Percentiles rank a stretch among this genome's conserved stretches.
phyloP scores from a whole-genome alignment of 176 grass and related monocot species.

The Rhynchospora pubera region DNA sequence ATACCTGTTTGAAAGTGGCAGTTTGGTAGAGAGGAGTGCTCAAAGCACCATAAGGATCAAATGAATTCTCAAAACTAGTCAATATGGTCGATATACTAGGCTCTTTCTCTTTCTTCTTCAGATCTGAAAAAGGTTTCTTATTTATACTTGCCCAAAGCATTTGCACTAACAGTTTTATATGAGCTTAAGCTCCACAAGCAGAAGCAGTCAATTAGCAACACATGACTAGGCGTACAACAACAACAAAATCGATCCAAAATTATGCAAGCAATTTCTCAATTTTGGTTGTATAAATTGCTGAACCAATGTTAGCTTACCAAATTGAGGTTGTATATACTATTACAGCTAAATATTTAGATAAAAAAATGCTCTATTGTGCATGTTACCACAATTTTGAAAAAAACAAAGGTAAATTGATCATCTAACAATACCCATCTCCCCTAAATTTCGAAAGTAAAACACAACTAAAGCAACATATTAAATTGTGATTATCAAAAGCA shows the following conservation, averaged over 20 bases:
- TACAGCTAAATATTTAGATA: background rate
- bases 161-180: too few relatives aligned
- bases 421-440: background rate
- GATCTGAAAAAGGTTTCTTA: slow-evolving; percentile 19
- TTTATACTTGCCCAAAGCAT: background rate
- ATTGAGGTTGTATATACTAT: background rate
- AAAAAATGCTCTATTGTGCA: background rate
- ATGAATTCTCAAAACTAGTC: slow-evolving; percentile 75
- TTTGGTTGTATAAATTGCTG: background rate
- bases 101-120: slow-evolving; percentile 56
- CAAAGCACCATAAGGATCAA: slow-evolving; percentile 66
- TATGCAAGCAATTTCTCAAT: background rate
- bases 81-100: slow-evolving; percentile 75
- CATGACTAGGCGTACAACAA: background rate
- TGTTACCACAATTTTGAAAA: background rate
- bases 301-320: background rate
- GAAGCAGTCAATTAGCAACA: background rate
- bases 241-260: background rate
- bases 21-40: slow-evolving; percentile 98
- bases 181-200: too few relatives aligned
- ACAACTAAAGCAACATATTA: background rate
- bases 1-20: slow-evolving; percentile 94
- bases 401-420: background rate
- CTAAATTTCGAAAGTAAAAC: background rate
- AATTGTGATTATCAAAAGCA: too few relatives aligned